These are phyloP conservation scores for Exophiala bonariae DNA, from an alignment of 2,329 filamentous ascomycete species.

Conservation along the genomic window DNA sequence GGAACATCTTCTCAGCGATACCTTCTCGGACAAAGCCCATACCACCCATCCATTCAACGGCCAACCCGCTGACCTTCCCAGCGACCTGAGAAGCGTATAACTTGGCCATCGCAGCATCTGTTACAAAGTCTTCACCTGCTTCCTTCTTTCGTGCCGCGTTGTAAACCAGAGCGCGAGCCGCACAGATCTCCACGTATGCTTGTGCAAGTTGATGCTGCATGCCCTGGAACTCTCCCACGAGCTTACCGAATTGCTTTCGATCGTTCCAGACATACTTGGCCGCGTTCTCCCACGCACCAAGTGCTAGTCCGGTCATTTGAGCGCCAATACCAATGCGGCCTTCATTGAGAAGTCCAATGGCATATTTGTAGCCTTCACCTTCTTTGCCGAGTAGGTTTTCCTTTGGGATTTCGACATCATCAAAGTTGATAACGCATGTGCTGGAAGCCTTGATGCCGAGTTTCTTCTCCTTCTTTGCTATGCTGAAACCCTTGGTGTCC, in stretches of 20 bases:
- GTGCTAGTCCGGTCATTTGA: conserved; percentile 95
- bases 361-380: conserved; percentile 96
- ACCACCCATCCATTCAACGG: conserved; percentile 98
- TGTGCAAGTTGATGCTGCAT: conserved; percentile 99
- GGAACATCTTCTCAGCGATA: conserved; percentile 95
- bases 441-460: conserved; percentile 93
- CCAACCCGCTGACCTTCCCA: conserved; percentile 77
- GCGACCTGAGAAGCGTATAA: conserved; percentile 92
- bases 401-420: conserved; percentile 88
- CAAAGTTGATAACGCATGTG: conserved; percentile 96
- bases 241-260: conserved; percentile 90
- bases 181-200: conserved; percentile 88
- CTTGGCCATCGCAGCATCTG: conserved; percentile 97
- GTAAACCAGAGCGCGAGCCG: conserved; percentile 88
- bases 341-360: conserved; percentile 90
- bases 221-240: conserved; percentile 95
- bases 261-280: conserved; percentile 97
- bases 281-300: conserved; percentile 94
- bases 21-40: conserved; percentile 99
- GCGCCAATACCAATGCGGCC: conserved; percentile 96
- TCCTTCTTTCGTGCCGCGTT: conserved; percentile 98
- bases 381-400: conserved; percentile 85
- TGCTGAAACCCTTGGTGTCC: conserved; percentile 81
- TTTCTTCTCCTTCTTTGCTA: conserved; percentile 99
- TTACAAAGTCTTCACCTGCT: conserved; percentile 90